A percentile compares a stretch with the other conserved stretches of the same genome.
Evolutionary conservation across 495 filamentous ascomycete species (phyloP).

Genomic region (Terfezia claveryi): DNA sequence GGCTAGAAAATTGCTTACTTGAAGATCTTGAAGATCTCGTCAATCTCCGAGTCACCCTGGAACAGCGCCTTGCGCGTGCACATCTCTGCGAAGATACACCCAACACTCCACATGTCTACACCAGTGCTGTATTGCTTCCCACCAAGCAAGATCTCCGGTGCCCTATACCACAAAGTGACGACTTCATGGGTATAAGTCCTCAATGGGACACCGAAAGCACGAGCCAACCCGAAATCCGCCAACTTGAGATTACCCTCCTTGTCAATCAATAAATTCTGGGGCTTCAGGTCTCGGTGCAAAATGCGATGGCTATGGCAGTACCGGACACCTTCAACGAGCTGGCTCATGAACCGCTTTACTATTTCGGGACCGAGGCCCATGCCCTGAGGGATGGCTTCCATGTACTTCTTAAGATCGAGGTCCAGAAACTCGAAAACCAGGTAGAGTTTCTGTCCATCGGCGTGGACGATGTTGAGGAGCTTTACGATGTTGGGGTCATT

Average conservation of each 20-base stretch:
- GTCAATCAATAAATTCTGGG: constrained; percentile 91
- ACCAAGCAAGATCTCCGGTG: constrained; percentile 93
- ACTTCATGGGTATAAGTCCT: constrained; percentile 98
- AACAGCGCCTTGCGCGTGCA: constrained; percentile 94
- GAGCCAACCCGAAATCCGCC: constrained; percentile 88
- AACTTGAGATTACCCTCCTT: constrained; percentile 89
- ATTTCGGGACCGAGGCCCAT: constrained; percentile 73
- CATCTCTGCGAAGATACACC: constrained; percentile 99
- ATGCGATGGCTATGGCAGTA: constrained; percentile 95
- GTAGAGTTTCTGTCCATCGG: constrained; percentile 90
- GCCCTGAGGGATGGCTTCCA: constrained; percentile 82
- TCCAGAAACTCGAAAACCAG: constrained; percentile 90
- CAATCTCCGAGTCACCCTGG: constrained; percentile 95
- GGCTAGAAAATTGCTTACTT: constrained; percentile 31
- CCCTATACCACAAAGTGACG: constrained; percentile 93
- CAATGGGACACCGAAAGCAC: constrained; percentile 89
- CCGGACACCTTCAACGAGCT: constrained; percentile 71
- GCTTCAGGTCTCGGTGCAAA: constrained; percentile 89
- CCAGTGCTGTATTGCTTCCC: constrained; percentile 95
- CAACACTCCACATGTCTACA: constrained; percentile 98
- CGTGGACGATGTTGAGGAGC: constrained; percentile 85
- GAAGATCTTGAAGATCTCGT: constrained; percentile 99
- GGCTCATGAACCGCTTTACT: constrained; percentile 94
- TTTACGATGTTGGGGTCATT: constrained; percentile 85
- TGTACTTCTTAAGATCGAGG: constrained; percentile 91